Evolutionary conservation across 1,284 basidiomycete species (phyloP), one percentile per base, ranked within the genome.

Genomic region (Tylopilus sp.): DNA sequence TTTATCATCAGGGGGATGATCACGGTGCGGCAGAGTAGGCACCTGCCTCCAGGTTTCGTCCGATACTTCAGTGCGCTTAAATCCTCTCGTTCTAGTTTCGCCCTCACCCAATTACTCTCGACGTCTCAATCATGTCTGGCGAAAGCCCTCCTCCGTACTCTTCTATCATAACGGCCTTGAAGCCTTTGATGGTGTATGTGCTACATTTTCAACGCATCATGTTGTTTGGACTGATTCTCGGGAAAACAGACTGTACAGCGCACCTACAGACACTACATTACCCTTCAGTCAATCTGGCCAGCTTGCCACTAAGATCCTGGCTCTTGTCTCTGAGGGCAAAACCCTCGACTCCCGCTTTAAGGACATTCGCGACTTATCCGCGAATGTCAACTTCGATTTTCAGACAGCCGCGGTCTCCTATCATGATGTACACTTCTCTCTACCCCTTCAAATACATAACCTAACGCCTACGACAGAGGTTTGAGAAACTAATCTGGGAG

Each of bases 111-210:
- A 49, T 16, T 3, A 22, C 52, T 29, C 26, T 26, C 29, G 29
- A 29, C 29, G 29, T 36, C 52, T 8, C 53, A 53, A 47, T 38
- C 58, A 64, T 64, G 67, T 41, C 53, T 41, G 67, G 32, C 12
- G 69, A 70, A 16, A 67, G 44, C 56, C 70, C 70, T 54, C 70
- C 70, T 52, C 72, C 67, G 16, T 71, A 71, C 51, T 73, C 68
- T 51, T 38, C 59, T 33, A 53, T 61, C n/a, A 49, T 38, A 26
- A 19, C 55, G 6, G 8, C 41, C 53, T 36, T n/a, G 12, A 47
- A 47, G 22, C 41, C 53, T 47, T 36, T 26, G 19, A 41, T 49
- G 2, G 41, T 24, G 70, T 71, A 38, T 8, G 69, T 73, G 26
- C 16, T 24, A 4, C 6, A 6, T 16, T 33, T 5, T 47, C 26